phyloP scores from a whole-genome alignment of 2,329 filamentous ascomycete species.

The Penicillium aurantiogriseum region DNA sequence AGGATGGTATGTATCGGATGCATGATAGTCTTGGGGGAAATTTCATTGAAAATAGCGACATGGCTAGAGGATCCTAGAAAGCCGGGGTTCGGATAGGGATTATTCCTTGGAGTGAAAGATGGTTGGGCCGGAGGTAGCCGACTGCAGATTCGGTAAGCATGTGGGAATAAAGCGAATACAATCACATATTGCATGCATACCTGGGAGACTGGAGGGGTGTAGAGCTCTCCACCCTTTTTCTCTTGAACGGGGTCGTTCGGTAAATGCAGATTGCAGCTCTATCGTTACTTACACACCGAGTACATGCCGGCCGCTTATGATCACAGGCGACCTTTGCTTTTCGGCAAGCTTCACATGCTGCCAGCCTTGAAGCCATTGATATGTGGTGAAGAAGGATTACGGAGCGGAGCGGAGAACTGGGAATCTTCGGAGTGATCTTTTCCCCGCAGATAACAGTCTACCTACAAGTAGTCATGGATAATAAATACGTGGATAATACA shows the following conservation, averaged over 20 bases:
- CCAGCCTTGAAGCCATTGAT: conserved; percentile 23
- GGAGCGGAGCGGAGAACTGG: conserved; percentile 19
- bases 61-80: conserved; percentile 31
- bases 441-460: neutral
- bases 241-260: conserved; percentile 28
- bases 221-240: conserved; percentile 20
- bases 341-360: conserved; percentile 27
- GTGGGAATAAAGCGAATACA: neutral
- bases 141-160: conserved; percentile 6
- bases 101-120: conserved; percentile 20
- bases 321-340: conserved; percentile 27
- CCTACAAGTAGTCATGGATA: neutral
- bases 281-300: conserved; percentile 17
- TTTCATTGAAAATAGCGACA: conserved; percentile 31
- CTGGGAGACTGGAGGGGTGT: conserved; percentile 7
- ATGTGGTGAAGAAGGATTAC: conserved; percentile 1
- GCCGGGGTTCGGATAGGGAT: conserved; percentile 31
- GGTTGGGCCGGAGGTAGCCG: conserved; percentile 19
- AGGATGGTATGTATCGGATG: neutral
- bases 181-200: conserved; percentile 2
- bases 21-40: conserved; percentile 20
- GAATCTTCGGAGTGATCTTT: conserved; percentile 6
- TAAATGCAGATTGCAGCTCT: conserved; percentile 25
- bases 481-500: neutral
- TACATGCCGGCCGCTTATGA: conserved; percentile 24